phyloP scores from a whole-genome alignment of 768 basidiomycete species.

The Fomitopsis serialis region DNA sequence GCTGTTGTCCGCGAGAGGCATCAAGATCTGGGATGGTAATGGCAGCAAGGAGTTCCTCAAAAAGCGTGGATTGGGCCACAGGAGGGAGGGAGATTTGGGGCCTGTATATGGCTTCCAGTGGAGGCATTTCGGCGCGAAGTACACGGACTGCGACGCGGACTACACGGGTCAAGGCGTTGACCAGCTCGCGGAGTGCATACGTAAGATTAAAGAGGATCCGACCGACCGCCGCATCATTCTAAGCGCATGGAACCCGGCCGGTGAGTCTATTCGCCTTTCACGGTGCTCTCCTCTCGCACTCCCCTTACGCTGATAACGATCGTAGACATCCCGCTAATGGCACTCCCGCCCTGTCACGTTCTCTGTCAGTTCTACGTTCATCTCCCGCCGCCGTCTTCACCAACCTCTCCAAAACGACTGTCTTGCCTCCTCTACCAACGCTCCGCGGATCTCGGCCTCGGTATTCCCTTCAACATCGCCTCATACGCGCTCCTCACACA shows the following conservation, averaged over 20 bases:
- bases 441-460: slow-evolving; percentile 94
- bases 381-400: slow-evolving; percentile 53
- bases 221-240: slow-evolving; percentile 92
- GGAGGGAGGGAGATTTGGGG: slow-evolving; percentile 88
- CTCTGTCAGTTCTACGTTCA: slow-evolving; percentile 99
- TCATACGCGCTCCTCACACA: slow-evolving; percentile 97
- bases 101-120: slow-evolving; percentile 98
- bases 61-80: slow-evolving; percentile 73
- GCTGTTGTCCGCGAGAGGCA: slow-evolving; percentile 69
- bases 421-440: slow-evolving; percentile 98
- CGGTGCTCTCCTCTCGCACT: not conserved
- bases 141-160: slow-evolving; percentile 65
- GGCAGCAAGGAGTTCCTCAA: slow-evolving; percentile 86
- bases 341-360: slow-evolving; percentile 97
- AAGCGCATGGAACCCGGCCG: slow-evolving; percentile 97
- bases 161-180: slow-evolving; percentile 87
- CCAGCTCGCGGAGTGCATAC: slow-evolving; percentile 83
- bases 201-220: slow-evolving; percentile 89
- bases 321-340: slow-evolving; percentile 89
- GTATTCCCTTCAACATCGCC: slow-evolving; percentile 98
- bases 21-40: slow-evolving; percentile 98
- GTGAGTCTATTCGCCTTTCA: slow-evolving; percentile 48
- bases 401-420: slow-evolving; percentile 56
- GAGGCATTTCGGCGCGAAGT: slow-evolving; percentile 90
- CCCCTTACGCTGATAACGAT: not conserved